Evolutionary conservation across 2,329 filamentous ascomycete species (phyloP), one percentile per base, ranked within the genome.

Genomic region (Alternaria dauci): DNA sequence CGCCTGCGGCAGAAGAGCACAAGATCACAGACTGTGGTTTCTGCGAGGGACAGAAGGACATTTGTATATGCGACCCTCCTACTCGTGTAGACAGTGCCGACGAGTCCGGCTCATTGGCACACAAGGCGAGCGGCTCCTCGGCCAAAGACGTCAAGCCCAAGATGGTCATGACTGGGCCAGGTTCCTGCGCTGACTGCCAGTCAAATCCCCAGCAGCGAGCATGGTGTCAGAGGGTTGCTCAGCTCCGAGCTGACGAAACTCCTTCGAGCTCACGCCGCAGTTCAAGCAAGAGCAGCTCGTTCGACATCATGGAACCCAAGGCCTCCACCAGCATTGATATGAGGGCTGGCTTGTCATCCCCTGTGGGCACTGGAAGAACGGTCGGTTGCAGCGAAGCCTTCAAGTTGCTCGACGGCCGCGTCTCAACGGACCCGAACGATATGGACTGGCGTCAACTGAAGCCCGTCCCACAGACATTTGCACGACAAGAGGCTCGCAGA

Each of bases 171-270:
- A 64, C 55, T 5, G 71, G 61, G 4, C 76, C 77, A 2, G 76
- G 77, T n/a, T 73, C 73, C 39, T 79, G 77, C 58, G 68, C 66
- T 11, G 75, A 75, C 46, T 79, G 77, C 51, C 71, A 75, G 62
- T 59, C 62, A 16, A 74, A 79, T 53, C 77, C 77, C 8, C 65
- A 67, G 14, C 73, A 78, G 60, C 65, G 65, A 42, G 76, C 74
- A 12, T 76, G 76, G 75, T 78, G 76, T 32, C 69, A 76, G 52
- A 59, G 74, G 52, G 66, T 77, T n/a, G 71, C 76, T 18, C 69
- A 75, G 52, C 63, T 76, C 14, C 68, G 65, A 30, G 63, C 52
- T 23, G 63, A 68, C 36, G 65, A 39, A 9, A 68, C 60, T 5
- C 63, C 70, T n/a, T 52, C 62, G 11, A 47, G 61, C 41, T 63